Evolutionary conservation across 345 rosid species (phyloP).

Genomic region (Corchorus capsularis): DNA sequence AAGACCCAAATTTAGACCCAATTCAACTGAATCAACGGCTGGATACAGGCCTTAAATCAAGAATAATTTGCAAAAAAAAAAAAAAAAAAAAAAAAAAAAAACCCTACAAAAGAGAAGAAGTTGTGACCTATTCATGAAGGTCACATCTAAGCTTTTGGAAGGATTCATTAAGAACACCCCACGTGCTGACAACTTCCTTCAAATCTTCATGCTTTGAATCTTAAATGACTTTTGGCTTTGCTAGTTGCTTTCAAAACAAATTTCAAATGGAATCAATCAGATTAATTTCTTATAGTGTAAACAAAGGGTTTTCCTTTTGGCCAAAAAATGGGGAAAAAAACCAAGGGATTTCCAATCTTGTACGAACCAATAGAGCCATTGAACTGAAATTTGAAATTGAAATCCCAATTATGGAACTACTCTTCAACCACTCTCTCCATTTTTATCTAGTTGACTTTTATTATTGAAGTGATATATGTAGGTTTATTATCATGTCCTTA

Average conservation of each 20-base stretch:
- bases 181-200: background rate
- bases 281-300: background rate
- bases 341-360: background rate
- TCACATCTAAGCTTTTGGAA: background rate
- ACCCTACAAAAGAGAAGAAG: background rate
- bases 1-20: background rate
- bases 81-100: background rate
- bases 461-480: background rate
- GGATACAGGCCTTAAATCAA: background rate
- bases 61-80: background rate
- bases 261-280: background rate
- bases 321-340: too few relatives aligned
- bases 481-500: too few relatives aligned
- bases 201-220: background rate
- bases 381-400: slow-evolving; percentile 17
- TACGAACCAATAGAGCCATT: too few relatives aligned
- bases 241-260: background rate
- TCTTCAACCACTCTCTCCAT: slow-evolving; percentile 4
- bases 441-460: background rate
- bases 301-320: background rate
- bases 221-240: background rate
- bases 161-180: background rate
- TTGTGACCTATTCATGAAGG: background rate
- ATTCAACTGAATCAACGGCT: background rate
- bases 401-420: background rate